Percentiles rank a stretch among this genome's conserved stretches.
These are phyloP conservation scores for Fusarium dlaminii DNA, from an alignment of 2,329 filamentous ascomycete genomes.

Conservation along the genomic window DNA sequence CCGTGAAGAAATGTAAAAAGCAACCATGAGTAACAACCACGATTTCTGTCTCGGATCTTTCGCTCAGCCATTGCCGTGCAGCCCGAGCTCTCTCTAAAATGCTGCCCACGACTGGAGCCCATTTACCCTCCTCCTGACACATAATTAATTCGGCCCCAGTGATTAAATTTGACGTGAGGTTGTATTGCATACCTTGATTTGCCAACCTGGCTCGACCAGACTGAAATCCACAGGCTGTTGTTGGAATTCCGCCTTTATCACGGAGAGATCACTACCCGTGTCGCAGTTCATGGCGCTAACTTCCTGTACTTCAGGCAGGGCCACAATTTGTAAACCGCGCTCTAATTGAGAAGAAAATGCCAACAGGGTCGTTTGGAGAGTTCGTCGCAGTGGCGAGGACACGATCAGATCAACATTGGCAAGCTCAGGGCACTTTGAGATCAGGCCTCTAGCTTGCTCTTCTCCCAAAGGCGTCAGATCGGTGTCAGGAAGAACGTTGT, in stretches of 20 bases:
- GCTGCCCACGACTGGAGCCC: neutral
- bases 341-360: neutral
- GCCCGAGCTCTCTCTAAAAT: neutral
- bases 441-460: neutral
- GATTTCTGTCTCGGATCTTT: neutral
- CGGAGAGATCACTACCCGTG: neutral
- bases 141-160: fast-evolving
- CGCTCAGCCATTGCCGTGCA: neutral
- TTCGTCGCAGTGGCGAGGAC: neutral
- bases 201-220: neutral
- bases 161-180: fast-evolving
- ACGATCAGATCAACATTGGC: neutral
- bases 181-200: neutral
- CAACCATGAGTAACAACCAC: neutral
- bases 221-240: neutral
- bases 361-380: neutral
- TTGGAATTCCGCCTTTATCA: neutral
- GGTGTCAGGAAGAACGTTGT: neutral
- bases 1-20: neutral
- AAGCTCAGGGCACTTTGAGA: neutral
- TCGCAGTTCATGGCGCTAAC: neutral
- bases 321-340: neutral
- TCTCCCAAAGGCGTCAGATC: neutral
- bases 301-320: neutral
- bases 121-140: neutral